These are phyloP conservation scores for Backusella westeae DNA, from an alignment of 192 early-diverging fungal genomes.

Conservation along the genomic window DNA sequence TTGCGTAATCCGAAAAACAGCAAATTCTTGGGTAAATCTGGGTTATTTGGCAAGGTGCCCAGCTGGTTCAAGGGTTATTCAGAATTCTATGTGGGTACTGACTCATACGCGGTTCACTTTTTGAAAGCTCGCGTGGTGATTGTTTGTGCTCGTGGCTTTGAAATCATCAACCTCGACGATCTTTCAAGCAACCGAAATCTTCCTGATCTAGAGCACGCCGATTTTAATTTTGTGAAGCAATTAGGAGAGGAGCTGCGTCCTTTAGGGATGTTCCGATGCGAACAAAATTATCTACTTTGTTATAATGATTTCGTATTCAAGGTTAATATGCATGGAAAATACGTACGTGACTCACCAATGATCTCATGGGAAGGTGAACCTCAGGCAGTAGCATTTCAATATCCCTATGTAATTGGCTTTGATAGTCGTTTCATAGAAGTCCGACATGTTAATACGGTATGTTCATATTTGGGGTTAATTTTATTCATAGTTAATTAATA, in stretches of 20 bases:
- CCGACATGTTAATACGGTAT: slow-evolving; percentile 73
- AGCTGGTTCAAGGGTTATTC: slow-evolving; percentile 32
- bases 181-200: slow-evolving; percentile 77
- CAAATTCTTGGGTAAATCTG: slow-evolving; percentile 27
- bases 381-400: slow-evolving; percentile 72
- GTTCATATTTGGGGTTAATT: not conserved
- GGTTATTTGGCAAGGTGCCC: slow-evolving; percentile 22
- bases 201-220: slow-evolving; percentile 74
- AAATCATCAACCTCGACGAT: slow-evolving; percentile 84
- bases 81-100: slow-evolving; percentile 93
- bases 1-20: slow-evolving; percentile 30
- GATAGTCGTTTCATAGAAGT: slow-evolving; percentile 90
- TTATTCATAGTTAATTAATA: slow-evolving; percentile 11
- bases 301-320: slow-evolving; percentile 86
- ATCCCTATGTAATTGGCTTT: slow-evolving; percentile 91
- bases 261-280: slow-evolving; percentile 79
- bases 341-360: slow-evolving; percentile 33
- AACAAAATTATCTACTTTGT: slow-evolving; percentile 80
- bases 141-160: slow-evolving; percentile 90
- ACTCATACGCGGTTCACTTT: slow-evolving; percentile 83
- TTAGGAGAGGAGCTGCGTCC: slow-evolving; percentile 72
- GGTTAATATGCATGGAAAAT: slow-evolving; percentile 66
- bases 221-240: slow-evolving; percentile 77
- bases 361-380: slow-evolving; percentile 88
- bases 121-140: slow-evolving; percentile 83